Percentiles rank a stretch among this genome's conserved stretches.
phyloP scores from a whole-genome alignment of 129 eudicot species.

The Rutidosis leptorrhynchoides region DNA sequence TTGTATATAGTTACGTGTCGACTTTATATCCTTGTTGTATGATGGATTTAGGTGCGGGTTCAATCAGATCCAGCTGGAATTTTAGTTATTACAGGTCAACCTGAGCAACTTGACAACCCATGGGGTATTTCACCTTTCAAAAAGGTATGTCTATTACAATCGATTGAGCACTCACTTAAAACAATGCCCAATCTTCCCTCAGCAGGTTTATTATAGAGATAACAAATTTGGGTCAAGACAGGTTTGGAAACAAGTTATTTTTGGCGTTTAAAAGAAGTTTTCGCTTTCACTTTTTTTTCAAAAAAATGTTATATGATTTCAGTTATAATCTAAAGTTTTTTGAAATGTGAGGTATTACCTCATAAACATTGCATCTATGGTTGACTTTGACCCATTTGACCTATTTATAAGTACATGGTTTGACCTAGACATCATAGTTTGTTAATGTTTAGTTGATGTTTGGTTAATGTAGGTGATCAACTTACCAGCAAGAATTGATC shows the following conservation, averaged over 20 bases:
- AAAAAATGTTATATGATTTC: not conserved
- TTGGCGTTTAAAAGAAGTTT: too few relatives aligned
- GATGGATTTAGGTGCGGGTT: slow-evolving; percentile 61
- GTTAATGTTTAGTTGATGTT: slow-evolving; percentile 8
- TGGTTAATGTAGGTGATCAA: slow-evolving; percentile 49
- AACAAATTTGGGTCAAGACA: not conserved
- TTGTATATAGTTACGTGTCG: not conserved
- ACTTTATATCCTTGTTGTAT: slow-evolving; percentile 11
- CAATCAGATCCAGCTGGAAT: slow-evolving; percentile 95
- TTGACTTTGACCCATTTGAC: not conserved
- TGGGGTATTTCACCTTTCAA: slow-evolving; percentile 90
- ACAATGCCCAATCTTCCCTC: not conserved
- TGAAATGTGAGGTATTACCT: not conserved
- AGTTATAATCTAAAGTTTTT: not conserved
- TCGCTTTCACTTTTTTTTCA: too few relatives aligned
- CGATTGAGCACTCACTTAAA: not conserved
- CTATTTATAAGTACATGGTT: not conserved
- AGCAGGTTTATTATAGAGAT: not conserved
- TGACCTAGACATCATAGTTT: not conserved
- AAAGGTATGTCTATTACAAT: slow-evolving; percentile 44
- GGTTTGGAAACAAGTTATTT: not conserved
- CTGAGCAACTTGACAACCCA: slow-evolving; percentile 92
- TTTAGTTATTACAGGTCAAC: slow-evolving; percentile 88
- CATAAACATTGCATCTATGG: not conserved
- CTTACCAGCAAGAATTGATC: slow-evolving; percentile 78